Percentiles rank a stretch among this genome's conserved stretches.
Evolutionary conservation across 1,284 basidiomycete species (phyloP).

Genomic region (Ganoderma resinaceum): DNA sequence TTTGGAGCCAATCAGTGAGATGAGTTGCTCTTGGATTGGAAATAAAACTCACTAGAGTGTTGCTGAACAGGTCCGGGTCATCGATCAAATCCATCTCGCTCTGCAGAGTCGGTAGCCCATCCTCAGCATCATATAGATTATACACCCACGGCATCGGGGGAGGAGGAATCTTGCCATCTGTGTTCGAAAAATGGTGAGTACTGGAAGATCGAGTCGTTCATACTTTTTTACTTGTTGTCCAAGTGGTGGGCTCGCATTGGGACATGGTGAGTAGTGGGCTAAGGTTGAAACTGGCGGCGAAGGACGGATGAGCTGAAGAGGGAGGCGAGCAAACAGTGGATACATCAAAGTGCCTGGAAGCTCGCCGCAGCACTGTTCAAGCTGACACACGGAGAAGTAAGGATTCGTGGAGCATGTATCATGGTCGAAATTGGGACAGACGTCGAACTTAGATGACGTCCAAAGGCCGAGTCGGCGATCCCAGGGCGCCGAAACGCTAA

Average conservation of each 20-base stretch:
- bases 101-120: background rate
- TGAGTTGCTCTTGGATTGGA: no score
- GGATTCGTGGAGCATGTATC: background rate
- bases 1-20: background rate
- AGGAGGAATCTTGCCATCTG: background rate
- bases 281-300: background rate
- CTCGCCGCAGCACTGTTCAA: no score
- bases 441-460: background rate
- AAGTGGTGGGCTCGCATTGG: background rate
- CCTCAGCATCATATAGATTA: background rate
- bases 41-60: background rate
- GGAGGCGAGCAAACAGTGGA: no score
- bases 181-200: background rate
- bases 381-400: no score
- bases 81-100: background rate
- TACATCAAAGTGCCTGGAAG: no score
- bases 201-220: background rate
- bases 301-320: no score
- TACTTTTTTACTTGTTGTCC: no score
- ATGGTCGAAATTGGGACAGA: background rate
- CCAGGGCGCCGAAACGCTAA: no score
- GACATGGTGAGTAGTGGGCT: background rate
- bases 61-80: background rate
- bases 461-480: no score
- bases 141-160: background rate